phyloP scores from a whole-genome alignment of 257 asterid species.

The Apocynum venetum region DNA sequence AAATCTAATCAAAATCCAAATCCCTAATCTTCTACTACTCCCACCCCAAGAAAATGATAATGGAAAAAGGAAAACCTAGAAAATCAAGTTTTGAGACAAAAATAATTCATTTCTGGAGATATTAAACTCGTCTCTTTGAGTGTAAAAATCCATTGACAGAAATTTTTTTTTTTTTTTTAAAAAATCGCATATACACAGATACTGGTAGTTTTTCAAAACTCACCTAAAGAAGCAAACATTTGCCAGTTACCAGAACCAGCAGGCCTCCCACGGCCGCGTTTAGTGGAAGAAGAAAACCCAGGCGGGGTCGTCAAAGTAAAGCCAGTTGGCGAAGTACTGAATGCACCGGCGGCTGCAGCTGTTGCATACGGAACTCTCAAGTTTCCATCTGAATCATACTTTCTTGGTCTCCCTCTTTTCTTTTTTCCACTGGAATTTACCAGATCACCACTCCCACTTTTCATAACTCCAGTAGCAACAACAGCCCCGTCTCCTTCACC shows the following conservation, averaged over 20 bases:
- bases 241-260: conserved; percentile 51
- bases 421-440: conserved; percentile 41
- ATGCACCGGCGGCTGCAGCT: conserved; percentile 35
- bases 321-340: conserved; percentile 36
- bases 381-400: conserved; percentile 81
- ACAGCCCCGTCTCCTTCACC: conserved; percentile 25
- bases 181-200: background rate
- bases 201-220: conserved; percentile 13
- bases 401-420: conserved; percentile 89
- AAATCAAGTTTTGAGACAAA: background rate
- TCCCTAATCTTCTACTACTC: background rate
- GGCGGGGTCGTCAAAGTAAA: conserved; percentile 63
- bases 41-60: background rate
- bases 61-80: background rate
- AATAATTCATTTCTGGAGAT: background rate
- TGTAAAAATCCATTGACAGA: background rate
- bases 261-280: conserved; percentile 58
- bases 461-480: conserved; percentile 17
- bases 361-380: conserved; percentile 46
- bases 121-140: background rate
- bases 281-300: conserved; percentile 37
- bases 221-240: conserved; percentile 62
- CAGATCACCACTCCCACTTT: conserved; percentile 26
- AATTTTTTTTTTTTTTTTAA: background rate
- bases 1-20: background rate